Evolutionary conservation across 2,329 filamentous ascomycete genomes (phyloP).

Genomic region (Clarireedia homoeocarpa): DNA sequence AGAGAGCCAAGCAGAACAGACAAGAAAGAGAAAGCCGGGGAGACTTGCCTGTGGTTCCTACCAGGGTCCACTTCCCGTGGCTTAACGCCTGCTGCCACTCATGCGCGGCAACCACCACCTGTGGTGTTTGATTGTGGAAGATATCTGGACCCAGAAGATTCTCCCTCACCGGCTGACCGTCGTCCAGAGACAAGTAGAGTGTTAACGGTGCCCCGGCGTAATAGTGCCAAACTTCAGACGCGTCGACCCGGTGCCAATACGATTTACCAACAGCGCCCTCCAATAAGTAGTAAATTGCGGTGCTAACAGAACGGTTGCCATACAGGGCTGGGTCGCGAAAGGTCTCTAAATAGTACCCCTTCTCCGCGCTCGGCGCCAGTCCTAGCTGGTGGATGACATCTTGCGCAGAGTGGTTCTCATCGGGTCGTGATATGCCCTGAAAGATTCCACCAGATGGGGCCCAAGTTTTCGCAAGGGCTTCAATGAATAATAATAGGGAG

Average conservation of each 20-base stretch:
- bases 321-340: not conserved
- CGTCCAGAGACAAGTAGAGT: not conserved
- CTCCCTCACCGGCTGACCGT: slow-evolving; percentile 11
- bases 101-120: not conserved
- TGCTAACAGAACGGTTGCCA: not conserved
- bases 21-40: not conserved
- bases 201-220: not conserved
- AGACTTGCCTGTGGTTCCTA: not conserved
- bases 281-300: not conserved
- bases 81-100: not conserved
- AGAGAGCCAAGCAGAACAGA: not conserved
- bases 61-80: not conserved
- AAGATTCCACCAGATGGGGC: not conserved
- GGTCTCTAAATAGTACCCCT: not conserved
- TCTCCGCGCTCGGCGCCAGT: not conserved
- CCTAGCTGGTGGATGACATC: not conserved
- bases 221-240: not conserved
- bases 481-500: not conserved
- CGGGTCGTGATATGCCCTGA: not conserved
- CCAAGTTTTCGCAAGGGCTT: not conserved
- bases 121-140: slow-evolving; percentile 67
- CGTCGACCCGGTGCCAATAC: not conserved
- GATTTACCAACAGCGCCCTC: not conserved
- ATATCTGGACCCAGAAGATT: slow-evolving; percentile 78
- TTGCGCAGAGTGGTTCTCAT: not conserved